Conservation (phyloP, 1,284 basidiomycete genomes). For the Fomitopsis palustris region DNA sequence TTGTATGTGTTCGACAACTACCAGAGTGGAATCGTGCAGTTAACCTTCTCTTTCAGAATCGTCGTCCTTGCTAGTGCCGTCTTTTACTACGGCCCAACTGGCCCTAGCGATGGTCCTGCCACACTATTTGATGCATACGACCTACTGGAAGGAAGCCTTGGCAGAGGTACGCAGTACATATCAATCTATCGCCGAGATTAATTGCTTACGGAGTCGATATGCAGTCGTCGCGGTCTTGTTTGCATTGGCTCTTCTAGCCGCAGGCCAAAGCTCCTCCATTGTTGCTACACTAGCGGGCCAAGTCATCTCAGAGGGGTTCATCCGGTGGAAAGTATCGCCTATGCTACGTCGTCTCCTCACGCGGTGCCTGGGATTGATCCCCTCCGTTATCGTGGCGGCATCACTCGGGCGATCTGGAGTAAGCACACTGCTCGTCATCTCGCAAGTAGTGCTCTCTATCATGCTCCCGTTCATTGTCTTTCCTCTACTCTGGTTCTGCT, state of each 20-base stretch:
- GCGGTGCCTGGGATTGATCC: slow-evolving; percentile 81
- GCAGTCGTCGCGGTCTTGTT: slow-evolving; percentile 78
- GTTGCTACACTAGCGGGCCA: slow-evolving; percentile 93
- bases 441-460: slow-evolving; percentile 86
- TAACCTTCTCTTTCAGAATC: slow-evolving; percentile 41
- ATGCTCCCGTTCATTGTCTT: slow-evolving; percentile 86
- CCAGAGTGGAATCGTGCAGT: not conserved
- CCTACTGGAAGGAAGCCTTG: slow-evolving; percentile 64
- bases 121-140: slow-evolving; percentile 82
- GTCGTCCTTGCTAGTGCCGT: slow-evolving; percentile 68
- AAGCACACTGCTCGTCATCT: slow-evolving; percentile 79
- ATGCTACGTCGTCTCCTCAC: slow-evolving; percentile 81
- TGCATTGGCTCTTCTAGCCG: slow-evolving; percentile 79
- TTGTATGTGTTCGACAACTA: slow-evolving; percentile 39
- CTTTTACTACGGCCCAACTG: slow-evolving; percentile 60
- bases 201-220: not conserved
- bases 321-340: slow-evolving; percentile 89
- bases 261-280: slow-evolving; percentile 91
- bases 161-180: slow-evolving; percentile 45
- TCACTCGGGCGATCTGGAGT: slow-evolving; percentile 76
- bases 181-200: slow-evolving; percentile 19
- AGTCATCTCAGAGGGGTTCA: slow-evolving; percentile 91
- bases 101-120: slow-evolving; percentile 44
- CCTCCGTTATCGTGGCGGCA: slow-evolving; percentile 78
- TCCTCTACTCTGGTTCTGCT: slow-evolving; percentile 77